Evolutionary conservation across 1,284 basidiomycete species (phyloP), one percentile per base, ranked within the genome.

Genomic region (Schizophyllum amplum): DNA sequence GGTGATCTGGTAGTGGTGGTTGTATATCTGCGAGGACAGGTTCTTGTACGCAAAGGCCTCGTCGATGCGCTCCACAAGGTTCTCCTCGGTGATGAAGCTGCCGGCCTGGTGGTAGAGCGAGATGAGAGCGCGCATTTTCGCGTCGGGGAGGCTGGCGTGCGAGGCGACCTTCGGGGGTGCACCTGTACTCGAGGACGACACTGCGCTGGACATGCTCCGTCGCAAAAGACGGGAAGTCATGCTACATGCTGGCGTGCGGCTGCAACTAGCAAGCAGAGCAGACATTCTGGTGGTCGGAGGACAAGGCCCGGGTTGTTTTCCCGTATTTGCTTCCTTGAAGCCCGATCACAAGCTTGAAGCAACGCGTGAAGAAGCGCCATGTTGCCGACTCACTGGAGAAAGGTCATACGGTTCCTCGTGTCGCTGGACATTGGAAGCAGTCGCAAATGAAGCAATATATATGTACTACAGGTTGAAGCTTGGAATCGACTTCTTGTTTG

Each of bases 21-120:
- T 17, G 50, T 20, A 46, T 21, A 11, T 52, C 20, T 7, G 20
- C 24, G 47, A 9, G 24, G n/a, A 46, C 52, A 47, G 63, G 23
- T 65, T 59, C 4, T 33, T 52, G 61, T 68, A 58, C 4, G 72
- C 53, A 63, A 90, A 89, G 1, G 81, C 82, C 9, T 77, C 67
- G 70, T 88, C 84, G 54, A 90, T 88, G 54, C 71, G 73, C n/a
- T 74, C 60, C 22, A 78, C 75, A 47, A 90, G 79, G 63, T 79
- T 87, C 60, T 86, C 82, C n/a, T 74, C 74, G 7, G 86, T 87
- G 60, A 90, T 78, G 72, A 86, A 88, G 4, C 71, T 71, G 55
- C 79, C 78, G 50, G 82, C 71, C 69, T 86, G 79, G 73, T 90
- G 87, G 72, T 90, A 90, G 52, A 90, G 77, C 7, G 80, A 77